Conservation (phyloP, 2,329 filamentous ascomycete species). For the Xenoacremonium recifei region DNA sequence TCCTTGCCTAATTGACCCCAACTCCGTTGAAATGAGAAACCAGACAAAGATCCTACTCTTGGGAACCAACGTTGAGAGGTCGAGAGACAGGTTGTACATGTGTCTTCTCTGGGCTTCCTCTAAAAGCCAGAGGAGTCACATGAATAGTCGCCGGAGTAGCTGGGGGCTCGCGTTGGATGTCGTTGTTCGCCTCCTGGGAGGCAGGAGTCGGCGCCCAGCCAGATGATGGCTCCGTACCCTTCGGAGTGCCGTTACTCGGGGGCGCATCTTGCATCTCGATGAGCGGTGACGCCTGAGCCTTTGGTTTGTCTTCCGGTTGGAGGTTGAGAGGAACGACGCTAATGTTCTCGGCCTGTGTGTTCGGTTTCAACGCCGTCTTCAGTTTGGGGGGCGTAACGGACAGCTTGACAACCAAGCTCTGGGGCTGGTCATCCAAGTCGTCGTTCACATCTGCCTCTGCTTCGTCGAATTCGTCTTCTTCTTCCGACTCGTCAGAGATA, state of each 20-base stretch:
- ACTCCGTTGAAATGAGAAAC: constrained; percentile 24
- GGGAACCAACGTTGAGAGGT: constrained; percentile 30
- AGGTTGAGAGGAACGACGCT: constrained; percentile 20
- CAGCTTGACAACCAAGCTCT: constrained; percentile 75
- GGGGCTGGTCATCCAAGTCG: constrained; percentile 45
- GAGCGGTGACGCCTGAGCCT: constrained; percentile 10
- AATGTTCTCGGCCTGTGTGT: constrained; percentile 19
- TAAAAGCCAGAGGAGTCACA: constrained; percentile 54
- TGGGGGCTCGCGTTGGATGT: constrained; percentile 13
- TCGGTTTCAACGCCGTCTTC: constrained; percentile 27
- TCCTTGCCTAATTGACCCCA: constrained; percentile 16
- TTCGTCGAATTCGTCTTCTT: constrained; percentile 59
- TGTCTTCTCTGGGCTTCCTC: constrained; percentile 60
- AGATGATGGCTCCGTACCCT: neutral
- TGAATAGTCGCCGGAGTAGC: constrained; percentile 32
- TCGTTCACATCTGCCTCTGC: constrained; percentile 56
- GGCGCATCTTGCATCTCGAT: constrained; percentile 28
- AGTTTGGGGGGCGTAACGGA: constrained; percentile 46
- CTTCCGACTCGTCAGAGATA: constrained; percentile 58
- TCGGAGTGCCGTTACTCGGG: constrained; percentile 4
- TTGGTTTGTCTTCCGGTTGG: constrained; percentile 13
- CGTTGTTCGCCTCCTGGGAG: constrained; percentile 11
- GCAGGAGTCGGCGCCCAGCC: constrained; percentile 2
- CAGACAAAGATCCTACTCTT: constrained; percentile 22
- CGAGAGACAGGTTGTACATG: constrained; percentile 30